A percentile compares a stretch with the other conserved stretches of the same genome.
Conservation (phyloP, 257 asterid species). For the Solanum pimpinellifolium region DNA sequence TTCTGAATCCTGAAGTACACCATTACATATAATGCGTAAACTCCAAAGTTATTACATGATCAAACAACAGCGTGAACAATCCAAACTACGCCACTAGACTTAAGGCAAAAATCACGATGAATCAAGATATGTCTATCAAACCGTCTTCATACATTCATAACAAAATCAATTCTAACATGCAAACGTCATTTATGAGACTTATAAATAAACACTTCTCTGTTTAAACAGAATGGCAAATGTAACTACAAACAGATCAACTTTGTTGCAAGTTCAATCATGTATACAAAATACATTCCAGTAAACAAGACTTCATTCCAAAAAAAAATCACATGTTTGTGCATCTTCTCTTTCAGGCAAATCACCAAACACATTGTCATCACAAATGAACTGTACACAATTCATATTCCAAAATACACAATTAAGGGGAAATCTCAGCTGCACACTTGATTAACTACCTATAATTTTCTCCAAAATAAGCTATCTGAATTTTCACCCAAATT, state of each 20-base stretch:
- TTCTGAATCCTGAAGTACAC: slow-evolving; percentile 6
- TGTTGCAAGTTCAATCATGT: background rate
- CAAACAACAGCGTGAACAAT: background rate
- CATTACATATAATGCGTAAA: background rate
- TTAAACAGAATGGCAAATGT: background rate
- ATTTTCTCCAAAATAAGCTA: no score
- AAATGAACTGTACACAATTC: background rate
- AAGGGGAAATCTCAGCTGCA: background rate
- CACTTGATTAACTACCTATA: background rate
- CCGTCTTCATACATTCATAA: background rate
- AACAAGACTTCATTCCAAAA: background rate
- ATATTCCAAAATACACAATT: background rate
- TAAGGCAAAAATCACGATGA: background rate
- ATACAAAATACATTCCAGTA: background rate
- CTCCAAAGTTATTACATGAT: background rate
- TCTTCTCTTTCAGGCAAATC: background rate
- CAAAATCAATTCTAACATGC: background rate
- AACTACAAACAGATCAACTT: background rate
- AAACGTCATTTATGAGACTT: background rate
- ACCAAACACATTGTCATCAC: background rate
- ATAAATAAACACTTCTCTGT: background rate
- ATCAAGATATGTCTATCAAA: background rate
- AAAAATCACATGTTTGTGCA: background rate
- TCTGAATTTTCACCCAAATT: no score
- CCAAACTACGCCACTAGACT: background rate